Evolutionary conservation across 805 yeast species (phyloP), one percentile per base, ranked within the genome.

Genomic region (Cyberlindnera samutprakarnensis): DNA sequence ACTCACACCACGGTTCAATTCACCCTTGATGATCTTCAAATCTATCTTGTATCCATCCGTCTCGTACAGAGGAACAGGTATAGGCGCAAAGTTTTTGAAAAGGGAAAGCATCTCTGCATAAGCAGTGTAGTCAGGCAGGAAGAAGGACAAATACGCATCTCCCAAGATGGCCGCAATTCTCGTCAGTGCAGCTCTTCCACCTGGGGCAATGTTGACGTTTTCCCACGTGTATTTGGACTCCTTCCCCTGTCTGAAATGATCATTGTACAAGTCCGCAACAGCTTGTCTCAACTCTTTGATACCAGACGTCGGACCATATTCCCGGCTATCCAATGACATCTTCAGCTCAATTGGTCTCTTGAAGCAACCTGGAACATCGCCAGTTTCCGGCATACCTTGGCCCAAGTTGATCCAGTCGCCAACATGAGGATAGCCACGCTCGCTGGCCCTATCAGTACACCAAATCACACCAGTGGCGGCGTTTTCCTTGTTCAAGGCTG

Each of bases 311-410:
- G 78, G 76, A 11, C 75, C 75, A 38, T 73, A 73, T 47, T 72
- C 80, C 46, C 72, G 61, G 31, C 68, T 61, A 32, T 62, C 57
- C 36, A 67, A 67, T 10, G 71, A 61, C 12, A 73, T 57, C 0
- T 68, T 66, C 18, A 73, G 55, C 7, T 60, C 43, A 1, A 57
- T 58, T 4, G 80, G 80, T 49, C 77, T 57, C 32, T 62, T 59
- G 49, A 72, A 71, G 20, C 78, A 72, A 4, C 79, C 79, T 3
- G 72, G 72, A 27, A 73, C 57, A 29, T 69, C 75, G 15, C 78
- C 78, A 33, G 72, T 77, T 47, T 73, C 79, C 4, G 80, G 79
- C 35, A 76, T 75, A 29, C 80, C 80, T 49, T 73, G 80, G 26
- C 80, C 80, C 49, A 73, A 57, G 48, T 73, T 73, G 23, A 75